phyloP scores from a whole-genome alignment of 345 rosid species.

The Salix suchowensis region DNA sequence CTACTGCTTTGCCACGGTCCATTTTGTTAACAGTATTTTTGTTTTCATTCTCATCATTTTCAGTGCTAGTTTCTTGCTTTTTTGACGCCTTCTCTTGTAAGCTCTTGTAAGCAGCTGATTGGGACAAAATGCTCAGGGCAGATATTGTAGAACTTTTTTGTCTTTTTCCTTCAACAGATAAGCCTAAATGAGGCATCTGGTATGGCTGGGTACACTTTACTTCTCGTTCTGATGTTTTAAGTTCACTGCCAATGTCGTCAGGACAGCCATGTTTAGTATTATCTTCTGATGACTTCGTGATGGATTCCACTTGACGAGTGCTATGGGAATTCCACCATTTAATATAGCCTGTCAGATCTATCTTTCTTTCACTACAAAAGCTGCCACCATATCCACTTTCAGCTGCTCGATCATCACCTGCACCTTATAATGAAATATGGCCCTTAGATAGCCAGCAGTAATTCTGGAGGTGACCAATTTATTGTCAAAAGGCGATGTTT shows the following conservation, averaged over 20 bases:
- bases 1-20: conserved; percentile 75
- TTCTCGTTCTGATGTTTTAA: conserved; percentile 62
- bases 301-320: conserved; percentile 62
- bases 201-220: conserved; percentile 72
- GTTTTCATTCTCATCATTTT: conserved; percentile 77
- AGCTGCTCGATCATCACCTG: conserved; percentile 69
- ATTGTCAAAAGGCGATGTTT: conserved; percentile 3
- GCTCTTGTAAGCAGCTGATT: conserved; percentile 74
- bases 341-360: conserved; percentile 74
- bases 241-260: conserved; percentile 73
- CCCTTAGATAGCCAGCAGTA: conserved; percentile 4
- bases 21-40: conserved; percentile 61
- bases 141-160: conserved; percentile 50
- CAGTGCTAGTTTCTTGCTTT: conserved; percentile 51
- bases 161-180: conserved; percentile 41
- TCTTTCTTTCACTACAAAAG: conserved; percentile 73
- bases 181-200: conserved; percentile 77
- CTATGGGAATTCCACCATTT: conserved; percentile 92
- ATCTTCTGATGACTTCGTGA: conserved; percentile 60
- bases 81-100: conserved; percentile 74
- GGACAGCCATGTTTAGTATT: conserved; percentile 43
- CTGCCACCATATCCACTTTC: conserved; percentile 69
- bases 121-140: conserved; percentile 76
- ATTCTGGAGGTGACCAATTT: not conserved
- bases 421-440: conserved; percentile 28